Base-by-base conservation (phyloP, 179 eudicot species). In the Beta macrorhiza region DNA sequence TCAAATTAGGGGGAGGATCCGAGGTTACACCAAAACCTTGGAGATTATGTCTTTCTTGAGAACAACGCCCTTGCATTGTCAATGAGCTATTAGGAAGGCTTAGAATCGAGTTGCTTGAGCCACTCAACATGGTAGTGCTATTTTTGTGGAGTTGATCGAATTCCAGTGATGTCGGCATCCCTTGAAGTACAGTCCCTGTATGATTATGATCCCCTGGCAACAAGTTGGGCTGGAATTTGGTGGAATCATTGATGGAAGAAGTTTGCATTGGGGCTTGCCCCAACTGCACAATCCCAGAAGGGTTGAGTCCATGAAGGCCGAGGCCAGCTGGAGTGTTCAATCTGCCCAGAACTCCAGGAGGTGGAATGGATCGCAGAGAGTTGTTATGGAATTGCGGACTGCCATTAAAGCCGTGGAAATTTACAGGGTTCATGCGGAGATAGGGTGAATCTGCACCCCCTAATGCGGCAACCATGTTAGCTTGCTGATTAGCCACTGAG, bases 401-500 rank as follows among this genome's bases (percentile, higher is more conserved):
- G 61, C 81, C 78, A 63, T 79, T 86, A 80, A 84, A 81, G 76
- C 81, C 80, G 58, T 84, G 89, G 80, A 78, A 81, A 75, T 88
- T 86, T 64, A 86, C 75, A 22, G 90, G 77, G 76, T 75, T 80
- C 91, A 86, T 89, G 55, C 82, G 86, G 62, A 88, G 61, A 84
- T 82, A 87, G 65, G 87, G 63, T 71, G 89, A 57, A 78, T 91
- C 92, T 19, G 88, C 78, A 17, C 87, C 85, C 11, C 90, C 90
- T 16, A 91, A 84, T 17, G 89, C 90, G 25, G 92, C 92, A 53
- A 81, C 91, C 89, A 92, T 87, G 82, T 88, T 85, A 69, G 92
- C 92, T 84, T 90, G 92, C 75, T 90, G 96, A 72, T 89, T 88
- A 76, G 88, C 82, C 71, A 85, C 89, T 15, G 88, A 81, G 83